Conservation (phyloP, 768 basidiomycete species). For the Amanita pallidorosea region DNA sequence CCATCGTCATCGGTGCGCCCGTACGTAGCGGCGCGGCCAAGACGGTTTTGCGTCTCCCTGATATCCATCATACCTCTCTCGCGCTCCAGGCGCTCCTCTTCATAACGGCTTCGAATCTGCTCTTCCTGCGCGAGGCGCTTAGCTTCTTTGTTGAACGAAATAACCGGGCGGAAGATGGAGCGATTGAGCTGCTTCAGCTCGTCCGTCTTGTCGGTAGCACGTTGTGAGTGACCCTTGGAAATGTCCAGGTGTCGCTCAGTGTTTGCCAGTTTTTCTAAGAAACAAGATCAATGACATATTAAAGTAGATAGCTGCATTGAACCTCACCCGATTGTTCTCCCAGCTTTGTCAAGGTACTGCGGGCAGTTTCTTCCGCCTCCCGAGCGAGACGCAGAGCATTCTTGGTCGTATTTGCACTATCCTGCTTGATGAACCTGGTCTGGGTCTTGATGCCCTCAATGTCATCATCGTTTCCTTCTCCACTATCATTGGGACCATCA, state of each 20-base stretch:
- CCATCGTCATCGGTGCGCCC: constrained; percentile 39
- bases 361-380: constrained; percentile 95
- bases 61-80: constrained; percentile 83
- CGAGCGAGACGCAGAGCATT: constrained; percentile 89
- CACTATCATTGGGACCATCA: constrained; percentile 68
- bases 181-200: constrained; percentile 92
- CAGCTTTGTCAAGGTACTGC: constrained; percentile 71
- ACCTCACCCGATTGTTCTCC: constrained; percentile 87
- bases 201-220: constrained; percentile 88
- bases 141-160: constrained; percentile 86
- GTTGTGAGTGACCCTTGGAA: constrained; percentile 74
- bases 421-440: constrained; percentile 83
- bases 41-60: constrained; percentile 75
- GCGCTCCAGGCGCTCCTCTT: constrained; percentile 74
- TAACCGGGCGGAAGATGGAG: constrained; percentile 88
- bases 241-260: constrained; percentile 94
- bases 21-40: constrained; percentile 65
- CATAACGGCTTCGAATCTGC: constrained; percentile 76
- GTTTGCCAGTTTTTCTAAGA: constrained; percentile 74
- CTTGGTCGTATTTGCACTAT: constrained; percentile 77
- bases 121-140: constrained; percentile 85
- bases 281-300: neutral
- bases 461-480: constrained; percentile 77
- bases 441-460: constrained; percentile 93
- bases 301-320: constrained; percentile 4